Evolutionary conservation across 768 basidiomycete species (phyloP), one percentile per base, ranked within the genome.

Genomic region (Butyriboletus loyo): DNA sequence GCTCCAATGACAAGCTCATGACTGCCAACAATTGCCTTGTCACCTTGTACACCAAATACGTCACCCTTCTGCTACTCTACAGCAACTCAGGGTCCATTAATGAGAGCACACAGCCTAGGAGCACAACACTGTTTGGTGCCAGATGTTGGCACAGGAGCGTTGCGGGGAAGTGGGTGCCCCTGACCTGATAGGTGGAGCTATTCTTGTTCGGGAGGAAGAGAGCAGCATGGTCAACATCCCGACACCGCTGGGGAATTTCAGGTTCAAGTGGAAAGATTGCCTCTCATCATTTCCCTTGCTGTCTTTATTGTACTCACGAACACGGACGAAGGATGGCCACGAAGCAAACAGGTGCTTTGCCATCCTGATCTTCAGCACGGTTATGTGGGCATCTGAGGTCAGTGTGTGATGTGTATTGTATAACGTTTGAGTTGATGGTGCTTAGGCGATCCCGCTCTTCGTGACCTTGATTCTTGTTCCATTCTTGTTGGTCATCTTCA

Each of bases 381-480:
- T 98, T 21, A 73, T 98, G 49, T 98, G 97, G 97, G 96, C 96
- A 19, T 88, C 93, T 5, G 97, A 99, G 84, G 93, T 91, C 62
- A 21, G 59, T 43, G n/a, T 10, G 28, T 7, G 7, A 5, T 13
- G 3, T 9, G 9, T 35, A n/a, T 30, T 2, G 25, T 52, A 21
- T 32, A 24, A 22, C 19, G 14, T 37, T n/a, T 9, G 14, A 39
- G 7, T 21, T 50, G 24, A 67, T 21, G 24, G 15, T 17, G 21
- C 49, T 30, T 57, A 96, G 92, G 93, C 95, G 22, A 94, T 98
- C 53, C 94, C 97, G 2, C 79, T 98, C 7, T 99, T 98, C 65
- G 93, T 96, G n/a, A 99, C 97, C 0, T 96, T 94, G 3, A 85
- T 88, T 58, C 76, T 88, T 45, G 86, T 98, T 5, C 97, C 97